These are phyloP conservation scores for Trypanosoma boissoni DNA, from an alignment of 208 protist genomes.

Conservation along the genomic window DNA sequence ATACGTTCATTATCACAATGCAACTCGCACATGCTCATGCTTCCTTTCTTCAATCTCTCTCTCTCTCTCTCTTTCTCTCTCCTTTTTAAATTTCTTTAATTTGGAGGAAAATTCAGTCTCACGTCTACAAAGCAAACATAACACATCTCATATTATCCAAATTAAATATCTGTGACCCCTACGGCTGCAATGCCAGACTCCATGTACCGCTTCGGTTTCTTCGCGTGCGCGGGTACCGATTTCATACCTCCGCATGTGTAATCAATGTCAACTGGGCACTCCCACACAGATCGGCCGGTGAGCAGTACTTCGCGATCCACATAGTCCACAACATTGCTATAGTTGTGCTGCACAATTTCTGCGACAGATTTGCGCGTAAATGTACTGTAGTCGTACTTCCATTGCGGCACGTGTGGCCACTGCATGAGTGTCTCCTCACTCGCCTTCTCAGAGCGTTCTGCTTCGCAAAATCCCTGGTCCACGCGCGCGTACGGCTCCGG, in stretches of 20 bases:
- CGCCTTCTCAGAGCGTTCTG: constrained; percentile 62
- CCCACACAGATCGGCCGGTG: constrained; percentile 87
- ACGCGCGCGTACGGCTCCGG: constrained; percentile 57
- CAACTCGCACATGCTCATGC: too few relatives aligned
- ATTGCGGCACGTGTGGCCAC: constrained; percentile 84
- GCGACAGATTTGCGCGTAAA: constrained; percentile 68
- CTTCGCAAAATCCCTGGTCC: constrained; percentile 76
- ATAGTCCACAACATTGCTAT: constrained; percentile 91
- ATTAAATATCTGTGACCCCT: constrained; percentile 75
- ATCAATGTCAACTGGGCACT: constrained; percentile 88
- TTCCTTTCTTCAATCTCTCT: too few relatives aligned
- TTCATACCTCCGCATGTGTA: constrained; percentile 75
- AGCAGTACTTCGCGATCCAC: constrained; percentile 89
- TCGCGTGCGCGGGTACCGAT: constrained; percentile 78
- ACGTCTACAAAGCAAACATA: too few relatives aligned
- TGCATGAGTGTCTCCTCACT: constrained; percentile 79
- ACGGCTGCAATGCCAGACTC: constrained; percentile 49
- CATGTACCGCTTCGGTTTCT: constrained; percentile 76
- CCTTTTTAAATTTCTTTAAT: too few relatives aligned
- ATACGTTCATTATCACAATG: too few relatives aligned
- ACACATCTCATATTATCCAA: too few relatives aligned
- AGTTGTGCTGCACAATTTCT: constrained; percentile 88
- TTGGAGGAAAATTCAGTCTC: too few relatives aligned
- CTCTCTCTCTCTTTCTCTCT: too few relatives aligned
- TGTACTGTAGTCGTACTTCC: constrained; percentile 85